Evolutionary conservation across 192 early-diverging fungal species (phyloP), one percentile per base, ranked within the genome.

Genomic region (Chytriomyces sp.): DNA sequence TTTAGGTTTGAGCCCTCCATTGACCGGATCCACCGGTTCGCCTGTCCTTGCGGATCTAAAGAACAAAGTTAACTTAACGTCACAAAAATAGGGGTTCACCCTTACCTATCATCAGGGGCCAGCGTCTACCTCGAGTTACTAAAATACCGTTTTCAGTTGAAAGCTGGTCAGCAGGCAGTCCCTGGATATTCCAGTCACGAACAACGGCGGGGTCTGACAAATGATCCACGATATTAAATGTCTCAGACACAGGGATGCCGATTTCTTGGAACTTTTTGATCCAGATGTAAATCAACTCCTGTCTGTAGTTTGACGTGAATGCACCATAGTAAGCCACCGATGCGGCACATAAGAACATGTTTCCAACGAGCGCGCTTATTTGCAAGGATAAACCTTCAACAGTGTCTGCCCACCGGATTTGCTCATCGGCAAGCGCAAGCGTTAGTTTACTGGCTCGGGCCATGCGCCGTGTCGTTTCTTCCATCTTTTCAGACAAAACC

Each of bases 111-210:
- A 89, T 89, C 23, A 89, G 68, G 0, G 89, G 89, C 89, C 89
- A 90, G 67, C 89, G 67, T 57, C 87, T 45, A 2, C 86, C 86
- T 53, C 84, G 65, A 5, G 87, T 86, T 11, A 87, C 86, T n/a
- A 90, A 69, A 69, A 90, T 84, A 6, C 87, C 89, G 61, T 90
- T 90, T 82, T 90, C 89, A 18, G 77, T 84, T 5, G 89, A 90
- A 5, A 90, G 81, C 23, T 82, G 77, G 68, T 90, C 89, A 0
- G 84, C 80, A 24, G 89, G 89, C 20, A 90, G 72, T 7, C 89
- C 89, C 50, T 87, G 86, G 82, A 90, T 87, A 69, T 88, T 88
- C 89, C 89, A 90, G 64, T 87, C 85, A 45, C 89, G 68, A 13
- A 90, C 84, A 18, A 84, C 82, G 8, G 86, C 84, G 5, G 87